Percentiles rank a stretch among this genome's conserved stretches.
phyloP scores from a whole-genome alignment of 2,329 filamentous ascomycete species.

The Apiospora rasikravindrae region DNA sequence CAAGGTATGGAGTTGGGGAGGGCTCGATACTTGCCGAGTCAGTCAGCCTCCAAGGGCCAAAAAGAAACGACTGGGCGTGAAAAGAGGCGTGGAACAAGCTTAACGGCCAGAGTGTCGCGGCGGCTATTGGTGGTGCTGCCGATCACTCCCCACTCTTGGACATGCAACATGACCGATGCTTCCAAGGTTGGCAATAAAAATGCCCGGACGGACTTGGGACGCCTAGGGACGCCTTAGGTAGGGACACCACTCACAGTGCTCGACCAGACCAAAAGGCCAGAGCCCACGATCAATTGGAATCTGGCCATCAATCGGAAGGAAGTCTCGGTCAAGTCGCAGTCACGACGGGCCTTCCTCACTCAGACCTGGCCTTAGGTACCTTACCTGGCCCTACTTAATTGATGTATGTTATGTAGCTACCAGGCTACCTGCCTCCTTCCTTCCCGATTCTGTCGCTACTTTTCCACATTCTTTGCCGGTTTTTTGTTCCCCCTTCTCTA shows the following conservation, averaged over 20 bases:
- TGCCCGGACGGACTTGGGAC: not conserved
- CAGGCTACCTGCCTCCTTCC: not conserved
- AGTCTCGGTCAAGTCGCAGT: not conserved
- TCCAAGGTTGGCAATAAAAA: not conserved
- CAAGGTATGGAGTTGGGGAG: not conserved
- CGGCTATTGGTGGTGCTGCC: constrained; percentile 5
- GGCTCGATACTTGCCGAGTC: constrained; percentile 5
- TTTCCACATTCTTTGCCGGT: not conserved
- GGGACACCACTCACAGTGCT: not conserved
- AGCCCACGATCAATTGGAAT: not conserved
- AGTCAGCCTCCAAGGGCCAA: not conserved
- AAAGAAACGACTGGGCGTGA: not conserved
- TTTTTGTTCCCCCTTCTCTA: not conserved
- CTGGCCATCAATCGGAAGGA: not conserved
- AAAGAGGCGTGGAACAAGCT: not conserved
- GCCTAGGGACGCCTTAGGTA: too few relatives aligned
- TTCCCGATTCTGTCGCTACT: not conserved
- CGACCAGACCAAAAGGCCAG: not conserved
- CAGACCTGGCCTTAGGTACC: not conserved
- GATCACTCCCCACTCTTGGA: constrained; percentile 3
- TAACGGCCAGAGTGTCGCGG: not conserved
- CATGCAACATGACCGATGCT: constrained; percentile 7
- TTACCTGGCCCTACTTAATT: not conserved
- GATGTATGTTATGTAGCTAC: not conserved
- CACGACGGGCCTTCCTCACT: not conserved